phyloP scores from a whole-genome alignment of 768 basidiomycete species.

The Boletus sensibilis region DNA sequence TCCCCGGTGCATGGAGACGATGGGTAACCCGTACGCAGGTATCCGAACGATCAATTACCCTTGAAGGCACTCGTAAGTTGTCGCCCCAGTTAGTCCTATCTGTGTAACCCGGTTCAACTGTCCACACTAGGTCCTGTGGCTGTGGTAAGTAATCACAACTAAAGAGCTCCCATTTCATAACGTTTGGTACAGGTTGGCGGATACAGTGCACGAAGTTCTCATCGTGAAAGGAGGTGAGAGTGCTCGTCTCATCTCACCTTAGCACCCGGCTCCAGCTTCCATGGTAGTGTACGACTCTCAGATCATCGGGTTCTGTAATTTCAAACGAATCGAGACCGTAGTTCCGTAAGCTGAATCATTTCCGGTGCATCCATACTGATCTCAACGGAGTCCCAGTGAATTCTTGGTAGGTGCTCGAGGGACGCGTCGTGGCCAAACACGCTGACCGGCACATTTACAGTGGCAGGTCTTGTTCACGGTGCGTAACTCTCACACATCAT shows the following conservation, averaged over 20 bases:
- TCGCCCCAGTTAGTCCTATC: too few relatives aligned
- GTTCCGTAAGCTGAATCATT: not conserved
- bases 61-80: conserved; percentile 1
- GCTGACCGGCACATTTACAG: not conserved
- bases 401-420: conserved; percentile 1
- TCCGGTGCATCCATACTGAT: not conserved
- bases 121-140: too few relatives aligned
- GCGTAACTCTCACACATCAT: not conserved
- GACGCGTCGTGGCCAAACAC: not conserved
- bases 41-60: not conserved
- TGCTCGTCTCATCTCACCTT: not conserved
- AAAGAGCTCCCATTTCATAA: not conserved
- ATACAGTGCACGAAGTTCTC: conserved; percentile 1
- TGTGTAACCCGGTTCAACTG: too few relatives aligned
- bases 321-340: not conserved
- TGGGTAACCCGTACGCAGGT: not conserved
- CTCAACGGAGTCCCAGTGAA: not conserved
- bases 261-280: too few relatives aligned
- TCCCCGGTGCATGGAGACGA: not conserved
- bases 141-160: not conserved
- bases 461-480: conserved; percentile 7
- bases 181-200: not conserved
- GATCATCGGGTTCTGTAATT: not conserved
- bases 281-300: conserved; percentile 2
- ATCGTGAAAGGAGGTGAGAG: too few relatives aligned